Evolutionary conservation across 2,329 filamentous ascomycete genomes (phyloP), one percentile per base, ranked within the genome.

Genomic region (Talaromyces sp.): DNA sequence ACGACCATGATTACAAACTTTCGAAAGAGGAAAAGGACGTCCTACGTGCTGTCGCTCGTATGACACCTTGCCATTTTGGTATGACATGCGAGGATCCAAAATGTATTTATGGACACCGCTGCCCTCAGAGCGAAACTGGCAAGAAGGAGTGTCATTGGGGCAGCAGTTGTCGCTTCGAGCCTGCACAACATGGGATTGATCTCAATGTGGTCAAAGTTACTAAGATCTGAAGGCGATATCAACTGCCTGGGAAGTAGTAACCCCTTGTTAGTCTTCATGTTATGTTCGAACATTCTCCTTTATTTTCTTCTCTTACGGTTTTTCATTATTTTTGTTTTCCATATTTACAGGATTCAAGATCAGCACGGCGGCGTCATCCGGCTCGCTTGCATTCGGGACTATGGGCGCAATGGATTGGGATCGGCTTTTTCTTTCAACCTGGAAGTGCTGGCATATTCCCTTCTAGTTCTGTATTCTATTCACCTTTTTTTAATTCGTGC

Each of bases 91-190:
- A 84, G 58, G 85, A 88, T 64, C 71, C 79, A 1, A 82, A 82
- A 63, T 88, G 86, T 73, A 87, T 87, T 58, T 87, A 87, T 69
- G 86, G 86, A 23, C 86, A 88, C 72, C 81, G 83, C 39, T 88
- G 85, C 69, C 84, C 84, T 18, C 83, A 84, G 65, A 79, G 77
- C 37, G 75, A 79, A 63, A 77, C 80, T 31, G 82, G 82, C 40
- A 79, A 76, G 57, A 82, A 82, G 69, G 80, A 78, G 18, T 88
- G 86, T 69, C 82, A 83, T 67, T 86, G 84, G 73, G 83, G 82
- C 14, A 79, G 82, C 6, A 78, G 76, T 59, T 88, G 86, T 76
- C 81, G 84, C 37, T 88, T 88, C 68, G 79, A 82, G 39, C 71
- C 73, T 16, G 81, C 83, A 63, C 79, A 86, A 64, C 86, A 88